A percentile compares a stretch with the other conserved stretches of the same genome.
Evolutionary conservation across 2,329 filamentous ascomycete genomes (phyloP).

Genomic region (Torrubiellomyces zombiae): DNA sequence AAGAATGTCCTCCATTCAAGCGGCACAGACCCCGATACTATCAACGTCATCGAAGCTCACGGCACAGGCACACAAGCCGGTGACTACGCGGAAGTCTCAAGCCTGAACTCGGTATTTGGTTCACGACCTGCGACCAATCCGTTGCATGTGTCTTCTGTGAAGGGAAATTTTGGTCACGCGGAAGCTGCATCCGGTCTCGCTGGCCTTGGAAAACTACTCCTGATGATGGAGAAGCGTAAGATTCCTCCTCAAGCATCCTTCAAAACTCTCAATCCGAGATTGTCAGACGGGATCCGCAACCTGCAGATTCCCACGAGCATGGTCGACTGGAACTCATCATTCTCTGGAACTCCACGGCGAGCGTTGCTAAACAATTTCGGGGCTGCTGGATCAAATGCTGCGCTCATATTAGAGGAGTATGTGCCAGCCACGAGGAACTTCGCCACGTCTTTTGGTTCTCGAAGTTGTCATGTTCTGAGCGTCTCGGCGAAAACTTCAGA

Average conservation of each 20-base stretch:
- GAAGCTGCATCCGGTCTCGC: conserved; percentile 21
- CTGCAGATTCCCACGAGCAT: conserved; percentile 17
- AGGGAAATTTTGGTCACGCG: conserved; percentile 46
- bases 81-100: conserved; percentile 65
- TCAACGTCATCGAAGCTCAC: conserved; percentile 78
- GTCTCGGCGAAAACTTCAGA: no score
- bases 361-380: conserved; percentile 20
- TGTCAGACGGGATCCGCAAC: conserved; percentile 10
- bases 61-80: conserved; percentile 77
- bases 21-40: conserved; percentile 55
- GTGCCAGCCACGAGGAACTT: no score
- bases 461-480: no score
- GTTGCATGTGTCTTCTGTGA: conserved; percentile 22
- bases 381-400: conserved; percentile 17
- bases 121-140: neutral
- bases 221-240: conserved; percentile 12
- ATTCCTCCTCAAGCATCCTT: conserved; percentile 12
- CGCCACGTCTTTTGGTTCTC: no score
- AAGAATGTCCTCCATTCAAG: conserved; percentile 52
- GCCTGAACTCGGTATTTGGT: conserved; percentile 38
- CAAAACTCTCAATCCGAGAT: conserved; percentile 12
- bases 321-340: conserved; percentile 1
- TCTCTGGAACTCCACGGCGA: no score
- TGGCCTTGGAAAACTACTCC: conserved; percentile 14
- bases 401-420: conserved; percentile 3